A percentile compares a stretch with the other conserved stretches of the same genome.
Conservation (phyloP, 1,139 yeast genomes). For the Pichia sp. region DNA sequence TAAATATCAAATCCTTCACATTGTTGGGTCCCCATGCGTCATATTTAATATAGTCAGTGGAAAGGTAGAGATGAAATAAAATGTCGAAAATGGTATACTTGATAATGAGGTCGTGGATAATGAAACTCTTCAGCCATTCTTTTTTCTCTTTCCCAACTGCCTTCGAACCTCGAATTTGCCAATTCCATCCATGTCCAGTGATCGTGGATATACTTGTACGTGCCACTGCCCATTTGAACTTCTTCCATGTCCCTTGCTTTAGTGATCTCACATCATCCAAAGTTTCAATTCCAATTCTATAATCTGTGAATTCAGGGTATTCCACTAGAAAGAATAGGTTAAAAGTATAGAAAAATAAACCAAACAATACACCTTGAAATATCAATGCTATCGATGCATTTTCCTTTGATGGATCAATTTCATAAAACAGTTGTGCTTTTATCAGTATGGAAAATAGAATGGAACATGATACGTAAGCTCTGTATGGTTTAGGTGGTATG, state of each 20-base stretch:
- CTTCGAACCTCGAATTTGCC: constrained; percentile 9
- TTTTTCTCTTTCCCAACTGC: neutral
- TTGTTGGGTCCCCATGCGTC: constrained; percentile 13
- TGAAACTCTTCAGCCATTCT: constrained; percentile 2
- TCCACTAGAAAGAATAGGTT: constrained; percentile 13
- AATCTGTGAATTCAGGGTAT: constrained; percentile 16
- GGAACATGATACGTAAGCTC: constrained; percentile 12
- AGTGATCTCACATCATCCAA: constrained; percentile 9
- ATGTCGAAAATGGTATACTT: constrained; percentile 11
- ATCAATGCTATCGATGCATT: constrained; percentile 8
- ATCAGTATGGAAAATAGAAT: constrained; percentile 8
- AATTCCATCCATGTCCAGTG: constrained; percentile 17
- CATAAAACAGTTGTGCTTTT: constrained; percentile 7
- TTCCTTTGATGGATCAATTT: constrained; percentile 1
- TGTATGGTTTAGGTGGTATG: constrained; percentile 13
- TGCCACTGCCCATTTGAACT: constrained; percentile 13
- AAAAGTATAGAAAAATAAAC: constrained; percentile 12
- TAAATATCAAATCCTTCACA: constrained; percentile 4
- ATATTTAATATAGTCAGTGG: constrained; percentile 10
- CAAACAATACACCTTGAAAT: constrained; percentile 12
- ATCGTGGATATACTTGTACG: constrained; percentile 10
- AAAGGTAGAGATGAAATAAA: constrained; percentile 7
- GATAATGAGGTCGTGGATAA: constrained; percentile 3
- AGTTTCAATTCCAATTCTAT: constrained; percentile 9
- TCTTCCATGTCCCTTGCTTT: constrained; percentile 4